Conservation (phyloP, 1,284 basidiomycete species). For the Caloboletus firmus region DNA sequence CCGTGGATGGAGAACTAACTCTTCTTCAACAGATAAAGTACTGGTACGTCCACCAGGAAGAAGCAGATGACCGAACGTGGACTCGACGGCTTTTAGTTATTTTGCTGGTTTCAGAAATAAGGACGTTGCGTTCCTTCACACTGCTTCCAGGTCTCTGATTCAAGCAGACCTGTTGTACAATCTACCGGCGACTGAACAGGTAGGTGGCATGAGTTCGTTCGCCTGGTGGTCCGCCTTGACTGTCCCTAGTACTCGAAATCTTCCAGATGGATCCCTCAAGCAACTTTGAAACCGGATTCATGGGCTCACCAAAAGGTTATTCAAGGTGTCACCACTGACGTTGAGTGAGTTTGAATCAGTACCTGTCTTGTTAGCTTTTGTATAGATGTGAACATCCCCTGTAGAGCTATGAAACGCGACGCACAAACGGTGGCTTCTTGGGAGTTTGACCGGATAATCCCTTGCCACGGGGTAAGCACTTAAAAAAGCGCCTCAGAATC, state of each 20-base stretch:
- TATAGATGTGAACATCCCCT: not conserved
- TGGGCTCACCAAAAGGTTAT: constrained; percentile 59
- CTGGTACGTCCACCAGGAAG: constrained; percentile 43
- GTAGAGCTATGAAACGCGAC: constrained; percentile 72
- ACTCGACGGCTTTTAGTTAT: constrained; percentile 47
- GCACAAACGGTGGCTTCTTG: constrained; percentile 72
- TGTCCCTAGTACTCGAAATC: constrained; percentile 49
- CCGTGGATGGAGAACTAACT: not conserved
- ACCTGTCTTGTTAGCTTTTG: not conserved
- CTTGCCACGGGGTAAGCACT: constrained; percentile 81
- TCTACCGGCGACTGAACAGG: constrained; percentile 85
- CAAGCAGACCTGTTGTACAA: constrained; percentile 92
- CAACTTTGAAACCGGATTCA: constrained; percentile 57
- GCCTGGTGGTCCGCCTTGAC: constrained; percentile 6
- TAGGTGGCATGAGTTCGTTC: constrained; percentile 30
- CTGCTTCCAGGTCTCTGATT: constrained; percentile 75
- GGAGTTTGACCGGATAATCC: constrained; percentile 90
- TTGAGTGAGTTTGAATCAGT: constrained; percentile 24
- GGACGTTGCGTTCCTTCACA: constrained; percentile 89
- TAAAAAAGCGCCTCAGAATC: not conserved
- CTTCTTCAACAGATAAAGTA: constrained; percentile 52
- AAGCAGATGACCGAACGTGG: not conserved
- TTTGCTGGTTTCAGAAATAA: constrained; percentile 84
- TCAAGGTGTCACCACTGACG: constrained; percentile 30
- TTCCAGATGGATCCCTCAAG: constrained; percentile 47